Evolutionary conservation across 495 filamentous ascomycete species (phyloP), one percentile per base, ranked within the genome.

Genomic region (Penicillium soppii): DNA sequence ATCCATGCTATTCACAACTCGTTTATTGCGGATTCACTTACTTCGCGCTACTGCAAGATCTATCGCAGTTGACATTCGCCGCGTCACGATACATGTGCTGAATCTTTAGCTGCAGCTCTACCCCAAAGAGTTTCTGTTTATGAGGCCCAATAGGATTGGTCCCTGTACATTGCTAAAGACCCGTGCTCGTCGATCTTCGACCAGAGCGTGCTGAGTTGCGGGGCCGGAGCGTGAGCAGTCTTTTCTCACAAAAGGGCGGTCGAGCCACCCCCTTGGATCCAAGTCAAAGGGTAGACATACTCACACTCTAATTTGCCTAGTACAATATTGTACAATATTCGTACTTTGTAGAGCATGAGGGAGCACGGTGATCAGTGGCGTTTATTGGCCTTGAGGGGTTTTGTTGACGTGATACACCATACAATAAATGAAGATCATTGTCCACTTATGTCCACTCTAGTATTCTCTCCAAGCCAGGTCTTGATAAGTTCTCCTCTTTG

Each of bases 101-200:
- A 25, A 27, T 40, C 29, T 22, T 20, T 43, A 13, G 29, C 43
- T 57, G 45, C 43, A 53, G 43, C 50, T 52, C 49, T 46, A 56
- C 46, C 52, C 33, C 52, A 45, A 39, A 19, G 44, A 51, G 37
- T 30, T 27, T 43, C 12, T 48, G 9, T 15, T 32, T 9, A 9
- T 25, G 19, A 49, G 13, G 15, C 25, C 59, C 56, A 59, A 59
- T 62, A 39, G 51, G 5, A 19, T 41, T 12, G 27, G 17, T 22
- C 29, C 15, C 12, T 39, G 29, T 16, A 16, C 35, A 35, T 43
- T 25, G 16, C 16, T 15, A 13, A 40, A 52, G 50, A 36, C 36
- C 26, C 39, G 43, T 35, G 39, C 50, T 47, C 33, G 59, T 57
- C 56, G 59, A 62, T 62, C 59, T 45, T 54, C 20, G 26, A 53